Evolutionary conservation across 2,329 filamentous ascomycete genomes (phyloP).

Genomic region (Alternaria sp.): DNA sequence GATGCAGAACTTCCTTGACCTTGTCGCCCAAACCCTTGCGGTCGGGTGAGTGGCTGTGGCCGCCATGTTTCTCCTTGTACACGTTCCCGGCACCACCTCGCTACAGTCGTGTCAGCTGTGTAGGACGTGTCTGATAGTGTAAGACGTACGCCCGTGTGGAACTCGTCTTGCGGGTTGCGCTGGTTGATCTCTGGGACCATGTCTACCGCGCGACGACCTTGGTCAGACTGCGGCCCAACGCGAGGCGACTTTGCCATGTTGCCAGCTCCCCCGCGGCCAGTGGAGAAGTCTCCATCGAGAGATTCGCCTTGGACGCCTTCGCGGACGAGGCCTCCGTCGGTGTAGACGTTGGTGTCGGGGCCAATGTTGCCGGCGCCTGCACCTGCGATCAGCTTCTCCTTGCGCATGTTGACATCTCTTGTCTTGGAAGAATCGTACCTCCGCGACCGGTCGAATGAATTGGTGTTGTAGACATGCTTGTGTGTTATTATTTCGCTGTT

Average conservation of each 20-base stretch:
- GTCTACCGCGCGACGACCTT: slow-evolving; percentile 49
- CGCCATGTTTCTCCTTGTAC: slow-evolving; percentile 59
- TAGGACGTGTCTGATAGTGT: neutral
- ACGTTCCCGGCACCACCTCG: slow-evolving; percentile 59
- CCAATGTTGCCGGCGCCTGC: slow-evolving; percentile 67
- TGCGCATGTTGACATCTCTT: neutral
- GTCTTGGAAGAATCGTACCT: slow-evolving; percentile 53
- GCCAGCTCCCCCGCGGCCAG: slow-evolving; percentile 47
- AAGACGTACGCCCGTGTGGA: slow-evolving; percentile 57
- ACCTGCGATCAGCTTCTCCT: slow-evolving; percentile 18
- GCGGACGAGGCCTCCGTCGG: slow-evolving; percentile 57
- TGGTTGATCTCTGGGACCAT: slow-evolving; percentile 56
- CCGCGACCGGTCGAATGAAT: slow-evolving; percentile 66
- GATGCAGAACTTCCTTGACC: slow-evolving; percentile 54
- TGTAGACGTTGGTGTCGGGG: slow-evolving; percentile 58
- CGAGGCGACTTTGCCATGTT: slow-evolving; percentile 53
- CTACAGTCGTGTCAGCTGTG: slow-evolving; percentile 34
- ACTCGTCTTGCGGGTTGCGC: slow-evolving; percentile 54
- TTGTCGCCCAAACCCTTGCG: slow-evolving; percentile 54
- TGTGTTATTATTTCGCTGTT: slow-evolving; percentile 3
- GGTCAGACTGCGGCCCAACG: slow-evolving; percentile 37
- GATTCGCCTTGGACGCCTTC: slow-evolving; percentile 55
- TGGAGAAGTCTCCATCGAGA: slow-evolving; percentile 52
- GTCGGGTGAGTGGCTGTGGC: slow-evolving; percentile 53
- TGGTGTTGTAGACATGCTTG: slow-evolving; percentile 45